These are phyloP conservation scores for Kuraishia borneana DNA, from an alignment of 805 yeast species.

Conservation along the genomic window DNA sequence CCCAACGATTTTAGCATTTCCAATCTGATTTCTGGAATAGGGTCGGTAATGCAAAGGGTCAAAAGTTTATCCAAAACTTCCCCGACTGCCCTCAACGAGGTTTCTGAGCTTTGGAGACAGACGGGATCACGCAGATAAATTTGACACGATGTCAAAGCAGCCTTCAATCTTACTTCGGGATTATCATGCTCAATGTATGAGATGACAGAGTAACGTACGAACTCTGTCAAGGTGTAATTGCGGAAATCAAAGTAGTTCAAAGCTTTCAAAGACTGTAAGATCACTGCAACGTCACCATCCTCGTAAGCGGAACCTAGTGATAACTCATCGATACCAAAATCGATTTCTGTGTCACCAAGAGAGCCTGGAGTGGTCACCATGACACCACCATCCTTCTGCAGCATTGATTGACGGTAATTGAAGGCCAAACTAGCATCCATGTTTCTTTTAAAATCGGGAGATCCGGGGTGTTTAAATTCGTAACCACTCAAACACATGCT, in stretches of 20 bases:
- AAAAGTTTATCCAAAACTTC: conserved; percentile 75
- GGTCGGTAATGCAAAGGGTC: conserved; percentile 80
- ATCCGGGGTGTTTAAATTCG: conserved; percentile 74
- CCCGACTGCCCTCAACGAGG: conserved; percentile 73
- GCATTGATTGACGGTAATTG: conserved; percentile 66
- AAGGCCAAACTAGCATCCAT: conserved; percentile 59
- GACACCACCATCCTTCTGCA: conserved; percentile 53
- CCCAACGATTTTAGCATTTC: conserved; percentile 69
- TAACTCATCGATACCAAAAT: conserved; percentile 7
- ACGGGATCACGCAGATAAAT: conserved; percentile 72
- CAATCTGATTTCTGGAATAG: conserved; percentile 72
- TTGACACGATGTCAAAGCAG: conserved; percentile 74
- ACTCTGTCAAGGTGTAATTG: conserved; percentile 71
- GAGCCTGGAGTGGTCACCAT: conserved; percentile 6
- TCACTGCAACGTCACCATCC: conserved; percentile 28
- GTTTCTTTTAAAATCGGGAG: conserved; percentile 54
- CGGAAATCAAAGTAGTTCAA: conserved; percentile 65
- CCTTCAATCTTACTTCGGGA: conserved; percentile 69
- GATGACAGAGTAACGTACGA: conserved; percentile 78
- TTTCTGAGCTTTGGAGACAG: conserved; percentile 71
- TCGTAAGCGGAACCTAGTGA: conserved; percentile 13
- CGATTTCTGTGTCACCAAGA: not conserved
- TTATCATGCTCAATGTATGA: conserved; percentile 73
- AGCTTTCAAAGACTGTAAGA: conserved; percentile 73
- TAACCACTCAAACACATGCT: conserved; percentile 75